Evolutionary conservation across 805 yeast genomes (phyloP), one percentile per base, ranked within the genome.

Genomic region (Candida ponderosae): DNA sequence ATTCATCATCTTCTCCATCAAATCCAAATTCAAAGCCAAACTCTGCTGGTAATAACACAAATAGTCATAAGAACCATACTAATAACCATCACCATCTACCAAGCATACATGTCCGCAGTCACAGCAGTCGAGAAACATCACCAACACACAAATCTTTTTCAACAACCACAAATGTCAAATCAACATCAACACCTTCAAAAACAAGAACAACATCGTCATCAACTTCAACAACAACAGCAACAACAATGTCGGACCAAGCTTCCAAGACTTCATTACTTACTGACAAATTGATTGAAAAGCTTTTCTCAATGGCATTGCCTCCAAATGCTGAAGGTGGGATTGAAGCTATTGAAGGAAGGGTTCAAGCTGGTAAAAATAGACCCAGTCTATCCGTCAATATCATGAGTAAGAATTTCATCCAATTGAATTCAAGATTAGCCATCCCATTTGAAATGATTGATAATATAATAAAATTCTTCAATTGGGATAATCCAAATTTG

Each of bases 271-370:
- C n/a, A n/a, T n/a, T n/a, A n/a, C 51, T 82, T 51, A 68, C 84
- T 0, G 95, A 86, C 46, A 79, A 79, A 38, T 57, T 86, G 38
- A 71, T 86, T 45, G 95, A 87, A 49, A 72, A 78, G 50, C 62
- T 85, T 35, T 60, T 86, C 7, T 65, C 77, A 18, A 75, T 84
- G 79, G 81, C 88, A 1, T 63, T 85, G 19, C 93, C 94, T 0
- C 69, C 83, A 0, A 62, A 75, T 0, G 65, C 75, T 3, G 70
- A 72, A 16, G 57, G 67, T 17, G 67, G 67, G 18, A 51, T 50
- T 7, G 67, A 66, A 16, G 62, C 66, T 4, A 56, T 80, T 18
- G 65, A 71, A 33, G 68, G 66, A 14, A 60, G 95, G 37, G 62
- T 76, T n/a, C 72, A 66, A 33, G 70, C 71, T 40, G 86, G 82